Evolutionary conservation across 2,329 filamentous ascomycete genomes (phyloP).

Genomic region (Penicillium psychrosexuale): DNA sequence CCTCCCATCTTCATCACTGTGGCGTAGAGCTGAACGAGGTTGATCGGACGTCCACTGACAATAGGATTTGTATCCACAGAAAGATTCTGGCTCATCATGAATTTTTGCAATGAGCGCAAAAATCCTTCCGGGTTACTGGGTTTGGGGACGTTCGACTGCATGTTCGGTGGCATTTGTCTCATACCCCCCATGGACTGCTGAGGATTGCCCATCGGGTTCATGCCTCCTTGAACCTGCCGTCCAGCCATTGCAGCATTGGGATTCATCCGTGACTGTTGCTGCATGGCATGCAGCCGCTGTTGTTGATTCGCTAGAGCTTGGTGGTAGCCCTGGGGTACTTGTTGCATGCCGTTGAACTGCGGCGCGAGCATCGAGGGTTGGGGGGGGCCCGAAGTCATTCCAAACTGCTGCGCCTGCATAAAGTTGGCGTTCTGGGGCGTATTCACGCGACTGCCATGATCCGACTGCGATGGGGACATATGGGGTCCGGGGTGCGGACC

Average conservation of each 20-base stretch:
- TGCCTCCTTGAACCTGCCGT: slow-evolving; percentile 33
- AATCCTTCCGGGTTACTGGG: slow-evolving; percentile 61
- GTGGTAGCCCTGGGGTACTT: slow-evolving; percentile 48
- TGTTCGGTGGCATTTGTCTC: slow-evolving; percentile 50
- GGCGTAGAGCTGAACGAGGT: slow-evolving; percentile 73
- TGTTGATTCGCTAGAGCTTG: slow-evolving; percentile 69
- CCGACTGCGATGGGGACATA: slow-evolving; percentile 71
- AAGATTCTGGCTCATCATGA: slow-evolving; percentile 71
- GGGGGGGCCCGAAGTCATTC: slow-evolving; percentile 41
- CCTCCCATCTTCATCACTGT: slow-evolving; percentile 73
- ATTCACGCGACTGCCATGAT: slow-evolving; percentile 62
- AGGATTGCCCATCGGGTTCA: slow-evolving; percentile 41
- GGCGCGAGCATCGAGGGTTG: slow-evolving; percentile 43
- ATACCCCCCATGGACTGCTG: slow-evolving; percentile 45
- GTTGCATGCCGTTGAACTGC: slow-evolving; percentile 49
- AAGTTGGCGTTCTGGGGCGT: slow-evolving; percentile 73
- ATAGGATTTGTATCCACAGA: slow-evolving; percentile 72
- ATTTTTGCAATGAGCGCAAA: slow-evolving; percentile 70
- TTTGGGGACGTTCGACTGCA: slow-evolving; percentile 37
- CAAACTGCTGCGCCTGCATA: slow-evolving; percentile 53
- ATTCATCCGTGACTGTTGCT: slow-evolving; percentile 68
- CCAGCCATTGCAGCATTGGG: slow-evolving; percentile 38
- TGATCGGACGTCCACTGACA: slow-evolving; percentile 70
- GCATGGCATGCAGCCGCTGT: slow-evolving; percentile 72
- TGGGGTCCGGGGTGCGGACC: slow-evolving; percentile 64